Conservation (phyloP, 352 stramenopile genomes). For the Globisporangium viniferum region DNA sequence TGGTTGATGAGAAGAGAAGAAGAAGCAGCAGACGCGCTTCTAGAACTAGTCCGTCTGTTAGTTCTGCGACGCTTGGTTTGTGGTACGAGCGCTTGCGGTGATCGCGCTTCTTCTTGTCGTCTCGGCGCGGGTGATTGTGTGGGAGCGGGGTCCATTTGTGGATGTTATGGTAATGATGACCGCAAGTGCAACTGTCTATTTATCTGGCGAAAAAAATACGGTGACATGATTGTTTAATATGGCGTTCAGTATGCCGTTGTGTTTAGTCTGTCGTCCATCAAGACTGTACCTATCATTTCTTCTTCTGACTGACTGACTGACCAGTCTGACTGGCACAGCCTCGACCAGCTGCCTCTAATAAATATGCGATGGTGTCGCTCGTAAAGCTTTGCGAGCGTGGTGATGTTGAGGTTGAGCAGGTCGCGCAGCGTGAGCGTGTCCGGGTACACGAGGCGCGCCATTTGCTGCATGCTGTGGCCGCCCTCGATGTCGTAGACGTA, state of each 20-base stretch:
- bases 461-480: constrained; percentile 9
- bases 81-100: background rate
- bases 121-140: background rate
- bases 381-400: background rate
- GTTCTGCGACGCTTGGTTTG: background rate
- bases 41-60: background rate
- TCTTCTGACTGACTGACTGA: background rate
- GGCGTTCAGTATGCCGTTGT: background rate
- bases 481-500: constrained; percentile 11
- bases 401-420: constrained; percentile 11
- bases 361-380: background rate
- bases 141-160: background rate
- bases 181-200: constrained; percentile 6
- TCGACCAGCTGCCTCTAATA: background rate
- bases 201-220: constrained; percentile 2
- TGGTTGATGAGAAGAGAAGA: background rate
- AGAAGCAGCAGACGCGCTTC: background rate
- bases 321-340: background rate
- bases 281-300: background rate
- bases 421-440: background rate
- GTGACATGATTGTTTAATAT: constrained; percentile 2
- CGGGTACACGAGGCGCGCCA: constrained; percentile 6
- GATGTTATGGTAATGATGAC: background rate
- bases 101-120: background rate
- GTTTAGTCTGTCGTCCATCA: background rate